These are phyloP conservation scores for Pontederia crassipes DNA, from an alignment of 176 grass and related monocot genomes.

Conservation along the genomic window DNA sequence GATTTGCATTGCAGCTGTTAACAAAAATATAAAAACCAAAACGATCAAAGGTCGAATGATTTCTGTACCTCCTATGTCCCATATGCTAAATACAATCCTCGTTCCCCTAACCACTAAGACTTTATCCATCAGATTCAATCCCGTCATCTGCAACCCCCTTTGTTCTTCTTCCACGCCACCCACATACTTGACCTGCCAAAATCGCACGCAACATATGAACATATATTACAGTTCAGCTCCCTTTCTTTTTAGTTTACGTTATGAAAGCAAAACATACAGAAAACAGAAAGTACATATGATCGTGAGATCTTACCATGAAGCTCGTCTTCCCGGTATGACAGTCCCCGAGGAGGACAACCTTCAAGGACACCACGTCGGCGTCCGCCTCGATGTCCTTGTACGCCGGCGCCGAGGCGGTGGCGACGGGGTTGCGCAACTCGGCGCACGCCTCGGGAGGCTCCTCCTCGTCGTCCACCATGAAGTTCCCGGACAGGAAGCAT, in stretches of 20 bases:
- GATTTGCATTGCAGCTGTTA: too few relatives aligned
- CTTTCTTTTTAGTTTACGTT: neutral
- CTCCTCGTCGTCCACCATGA: neutral
- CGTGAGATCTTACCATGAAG: constrained; percentile 56
- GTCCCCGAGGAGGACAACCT: constrained; percentile 92
- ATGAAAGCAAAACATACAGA: neutral
- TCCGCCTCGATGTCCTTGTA: constrained; percentile 7
- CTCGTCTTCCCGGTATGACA: constrained; percentile 90
- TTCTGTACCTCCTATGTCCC: constrained; percentile 4
- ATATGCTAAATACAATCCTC: constrained; percentile 5
- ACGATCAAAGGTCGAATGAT: neutral
- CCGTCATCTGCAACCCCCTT: neutral
- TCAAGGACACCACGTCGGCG: constrained; percentile 54
- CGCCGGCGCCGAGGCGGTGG: neutral
- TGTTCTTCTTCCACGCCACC: constrained; percentile 2
- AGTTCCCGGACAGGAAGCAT: neutral
- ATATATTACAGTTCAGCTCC: neutral
- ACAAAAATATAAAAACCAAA: too few relatives aligned
- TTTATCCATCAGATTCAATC: constrained; percentile 15
- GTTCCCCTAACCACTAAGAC: neutral
- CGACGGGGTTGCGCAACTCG: neutral
- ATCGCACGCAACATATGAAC: neutral
- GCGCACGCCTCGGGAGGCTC: neutral
- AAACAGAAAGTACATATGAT: neutral
- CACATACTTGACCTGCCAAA: constrained; percentile 1